Evolutionary conservation across 768 basidiomycete genomes (phyloP), one percentile per base, ranked within the genome.

Genomic region (Lyophyllum atratum): DNA sequence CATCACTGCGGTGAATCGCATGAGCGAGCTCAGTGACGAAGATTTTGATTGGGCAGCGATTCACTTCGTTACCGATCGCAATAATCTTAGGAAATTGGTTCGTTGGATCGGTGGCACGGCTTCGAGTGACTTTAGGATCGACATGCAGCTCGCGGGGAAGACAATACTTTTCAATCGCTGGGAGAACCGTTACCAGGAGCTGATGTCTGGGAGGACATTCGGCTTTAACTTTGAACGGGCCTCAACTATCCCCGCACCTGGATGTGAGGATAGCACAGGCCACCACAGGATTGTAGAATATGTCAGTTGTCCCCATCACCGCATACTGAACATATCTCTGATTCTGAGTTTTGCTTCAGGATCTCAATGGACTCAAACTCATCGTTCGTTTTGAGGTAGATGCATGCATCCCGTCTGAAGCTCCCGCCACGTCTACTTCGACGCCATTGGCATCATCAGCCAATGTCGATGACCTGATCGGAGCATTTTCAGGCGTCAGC

Each of bases 121-220:
- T 12, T 60, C 58, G 3, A 71, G 68, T 10, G 80, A 83, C 52
- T 93, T 92, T 64, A 75, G 90, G 19, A 88, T 93, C 59, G 89
- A 93, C 54, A 58, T 85, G 3, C 84, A 92, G 65, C 73, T 89
- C 17, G 79, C 76, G 0, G 87, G 89, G 0, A 59, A 71, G 22
- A 90, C 90, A 0, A 72, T 89, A 15, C 63, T 92, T 25, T 71
- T 91, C 62, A 84, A 82, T 53, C 74, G 90, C 1, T 87, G 86
- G 81, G 80, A 80, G 56, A 67, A 70, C 58, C 55, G 69, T 11
- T 65, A 70, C n/a, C 57, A 66, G 19, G 76, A 78, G 46, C 49
- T 64, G 5, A 72, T 72, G 58, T 68, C 58, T 46, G 79, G 78
- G 14, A 68, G 65, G 14, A 76, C 74, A 0, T 92, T 74, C 67